phyloP scores from a whole-genome alignment of 306 rosid genomes.

The Castanea crenata region DNA sequence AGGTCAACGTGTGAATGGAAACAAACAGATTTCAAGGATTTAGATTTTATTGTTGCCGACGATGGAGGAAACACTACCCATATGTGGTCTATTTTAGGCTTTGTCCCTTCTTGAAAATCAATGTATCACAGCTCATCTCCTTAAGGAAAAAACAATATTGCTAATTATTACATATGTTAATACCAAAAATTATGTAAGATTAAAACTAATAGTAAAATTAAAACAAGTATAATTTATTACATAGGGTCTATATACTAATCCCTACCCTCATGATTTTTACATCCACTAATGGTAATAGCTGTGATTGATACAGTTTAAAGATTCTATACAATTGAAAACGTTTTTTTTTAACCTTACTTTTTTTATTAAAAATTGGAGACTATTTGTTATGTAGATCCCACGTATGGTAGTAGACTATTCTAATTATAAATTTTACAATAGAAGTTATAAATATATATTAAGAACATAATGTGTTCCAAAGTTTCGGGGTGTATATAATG shows the following conservation, averaged over 20 bases:
- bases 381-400: too few relatives aligned
- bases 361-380: too few relatives aligned
- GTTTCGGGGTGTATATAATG: conserved; percentile 27
- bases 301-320: not conserved
- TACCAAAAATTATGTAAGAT: not conserved
- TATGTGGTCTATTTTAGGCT: conserved; percentile 43
- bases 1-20: conserved; percentile 17
- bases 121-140: conserved; percentile 48
- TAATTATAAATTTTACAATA: too few relatives aligned
- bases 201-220: not conserved
- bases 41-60: conserved; percentile 60
- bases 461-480: conserved; percentile 17
- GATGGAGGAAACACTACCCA: conserved; percentile 37
- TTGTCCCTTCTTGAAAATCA: conserved; percentile 31
- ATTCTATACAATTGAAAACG: not conserved
- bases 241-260: not conserved
- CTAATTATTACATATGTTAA: not conserved
- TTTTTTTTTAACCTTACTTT: too few relatives aligned
- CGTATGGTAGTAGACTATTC: too few relatives aligned
- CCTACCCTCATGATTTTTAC: not conserved
- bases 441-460: not conserved
- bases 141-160: not conserved
- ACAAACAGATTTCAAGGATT: conserved; percentile 54
- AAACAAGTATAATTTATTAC: not conserved
- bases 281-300: not conserved